Base-by-base conservation (phyloP, 345 rosid species). In the Iberis pinnata region DNA sequence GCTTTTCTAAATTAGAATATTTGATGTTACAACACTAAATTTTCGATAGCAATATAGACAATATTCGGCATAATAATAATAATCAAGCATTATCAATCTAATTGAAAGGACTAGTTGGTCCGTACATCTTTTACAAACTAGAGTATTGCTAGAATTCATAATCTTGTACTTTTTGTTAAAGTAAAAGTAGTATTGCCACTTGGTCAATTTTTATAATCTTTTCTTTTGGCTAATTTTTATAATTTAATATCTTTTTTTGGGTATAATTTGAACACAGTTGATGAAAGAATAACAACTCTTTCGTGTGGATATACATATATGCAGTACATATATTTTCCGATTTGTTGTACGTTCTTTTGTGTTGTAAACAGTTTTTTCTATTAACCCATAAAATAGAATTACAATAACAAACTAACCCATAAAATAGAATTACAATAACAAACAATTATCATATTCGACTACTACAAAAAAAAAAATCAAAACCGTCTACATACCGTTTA, bases 1-100 rank as follows among this genome's bases (percentile, higher is more conserved):
- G 51, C 70, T 58, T 58, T 52, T 58, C 25, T 9, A 43, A 58
- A 44, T 58, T 14, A 38, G 64, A 65, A 58, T 65, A 58, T 58
- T 58, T 65, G 64, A 65, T 58, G 70, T 65, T 50, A 65, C 54
- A 65, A 58, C 60, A 27, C 70, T n/a, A 43, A 14, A 26, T 37
- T 27, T 37, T 26, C 53, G 39, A 37, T 39, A 55, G 13, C 29
- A 56, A 31, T 56, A 17, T 49, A 47, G 52, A 43, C 43, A 43
- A 43, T 65, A 65, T 65, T 51, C 54, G 47, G 42, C 49, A 58
- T 38, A n/a, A n/a, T n/a, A n/a, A n/a, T n/a, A n/a, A 52, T 22
- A 22, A 58, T 37, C 49, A 44, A 45, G 10, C 10, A 2, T 44
- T 8, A 18, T 26, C 20, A 43, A 15, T 44, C 2, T 26, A 33